A percentile compares a stretch with the other conserved stretches of the same genome.
phyloP scores from a whole-genome alignment of 164 flowering plant species.

The Euptelea pleiosperma region DNA sequence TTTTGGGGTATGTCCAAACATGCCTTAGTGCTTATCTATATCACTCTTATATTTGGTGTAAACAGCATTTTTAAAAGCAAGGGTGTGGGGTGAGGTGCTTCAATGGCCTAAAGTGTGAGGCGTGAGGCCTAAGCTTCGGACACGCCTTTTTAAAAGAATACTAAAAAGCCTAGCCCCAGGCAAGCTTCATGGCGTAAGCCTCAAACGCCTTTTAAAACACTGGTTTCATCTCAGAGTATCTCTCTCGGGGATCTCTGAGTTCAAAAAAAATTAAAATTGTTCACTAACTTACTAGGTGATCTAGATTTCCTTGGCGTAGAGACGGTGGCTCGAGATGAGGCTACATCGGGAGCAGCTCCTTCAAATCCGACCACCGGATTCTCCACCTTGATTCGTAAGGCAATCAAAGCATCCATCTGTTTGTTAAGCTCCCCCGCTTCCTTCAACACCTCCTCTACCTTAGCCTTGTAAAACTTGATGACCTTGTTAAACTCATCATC shows the following conservation, averaged over 20 bases:
- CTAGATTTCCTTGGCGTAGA: not conserved
- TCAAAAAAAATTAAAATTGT: not conserved
- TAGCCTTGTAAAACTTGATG: constrained; percentile 41
- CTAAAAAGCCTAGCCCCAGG: too few relatives aligned
- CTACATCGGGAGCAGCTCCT: not conserved
- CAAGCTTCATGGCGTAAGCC: too few relatives aligned
- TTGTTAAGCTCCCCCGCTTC: constrained; percentile 53
- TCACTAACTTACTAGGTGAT: not conserved
- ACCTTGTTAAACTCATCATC: constrained; percentile 75
- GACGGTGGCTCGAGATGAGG: not conserved
- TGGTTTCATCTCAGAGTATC: too few relatives aligned
- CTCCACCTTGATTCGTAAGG: constrained; percentile 56
- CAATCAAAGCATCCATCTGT: constrained; percentile 70
- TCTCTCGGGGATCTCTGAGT: not conserved
- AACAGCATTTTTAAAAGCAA: too few relatives aligned
- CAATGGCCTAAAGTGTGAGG: too few relatives aligned
- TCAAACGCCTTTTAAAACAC: too few relatives aligned
- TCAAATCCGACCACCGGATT: constrained; percentile 22
- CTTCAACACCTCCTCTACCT: constrained; percentile 40
- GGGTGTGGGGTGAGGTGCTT: too few relatives aligned
- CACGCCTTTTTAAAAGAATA: too few relatives aligned
- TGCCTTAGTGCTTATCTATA: too few relatives aligned
- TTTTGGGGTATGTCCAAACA: too few relatives aligned
- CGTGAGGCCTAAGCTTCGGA: too few relatives aligned
- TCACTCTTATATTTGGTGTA: too few relatives aligned